phyloP scores from a whole-genome alignment of 2,329 filamentous ascomycete species.

The Calonectria pteridis region DNA sequence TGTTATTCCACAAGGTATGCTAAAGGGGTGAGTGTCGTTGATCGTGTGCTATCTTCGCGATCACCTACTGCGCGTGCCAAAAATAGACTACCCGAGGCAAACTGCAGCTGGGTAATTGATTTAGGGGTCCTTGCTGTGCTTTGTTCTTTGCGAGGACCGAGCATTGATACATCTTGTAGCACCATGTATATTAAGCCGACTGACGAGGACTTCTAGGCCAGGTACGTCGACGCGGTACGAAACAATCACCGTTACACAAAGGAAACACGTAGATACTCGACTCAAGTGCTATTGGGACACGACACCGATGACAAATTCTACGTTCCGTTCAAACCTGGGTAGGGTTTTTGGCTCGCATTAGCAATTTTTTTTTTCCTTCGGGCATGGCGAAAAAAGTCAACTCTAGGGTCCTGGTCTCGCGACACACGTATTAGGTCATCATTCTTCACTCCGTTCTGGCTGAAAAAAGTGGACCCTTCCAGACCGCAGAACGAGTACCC shows the following conservation, averaged over 20 bases:
- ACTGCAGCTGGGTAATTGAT: neutral
- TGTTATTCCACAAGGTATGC: neutral
- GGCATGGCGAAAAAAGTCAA: slow-evolving; percentile 8
- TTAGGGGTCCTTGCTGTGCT: neutral
- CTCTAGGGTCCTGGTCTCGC: slow-evolving; percentile 17
- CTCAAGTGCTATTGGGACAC: neutral
- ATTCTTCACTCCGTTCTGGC: neutral
- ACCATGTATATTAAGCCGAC: neutral
- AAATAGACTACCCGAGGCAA: neutral
- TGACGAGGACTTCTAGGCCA: neutral
- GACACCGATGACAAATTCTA: neutral
- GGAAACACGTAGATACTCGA: neutral
- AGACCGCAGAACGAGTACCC: slow-evolving; percentile 27
- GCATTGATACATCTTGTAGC: neutral
- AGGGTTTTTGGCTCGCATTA: slow-evolving; percentile 2
- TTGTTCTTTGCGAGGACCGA: neutral
- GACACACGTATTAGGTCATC: slow-evolving; percentile 21
- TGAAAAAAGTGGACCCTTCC: slow-evolving; percentile 19
- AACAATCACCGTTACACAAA: neutral
- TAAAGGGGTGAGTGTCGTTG: neutral
- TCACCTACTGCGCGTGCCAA: neutral
- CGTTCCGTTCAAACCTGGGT: neutral
- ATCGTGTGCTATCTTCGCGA: neutral
- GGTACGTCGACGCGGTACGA: neutral
- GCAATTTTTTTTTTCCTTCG: neutral